Evolutionary conservation across 2,329 filamentous ascomycete genomes (phyloP).

Genomic region (Lasiodiplodia theobromae): DNA sequence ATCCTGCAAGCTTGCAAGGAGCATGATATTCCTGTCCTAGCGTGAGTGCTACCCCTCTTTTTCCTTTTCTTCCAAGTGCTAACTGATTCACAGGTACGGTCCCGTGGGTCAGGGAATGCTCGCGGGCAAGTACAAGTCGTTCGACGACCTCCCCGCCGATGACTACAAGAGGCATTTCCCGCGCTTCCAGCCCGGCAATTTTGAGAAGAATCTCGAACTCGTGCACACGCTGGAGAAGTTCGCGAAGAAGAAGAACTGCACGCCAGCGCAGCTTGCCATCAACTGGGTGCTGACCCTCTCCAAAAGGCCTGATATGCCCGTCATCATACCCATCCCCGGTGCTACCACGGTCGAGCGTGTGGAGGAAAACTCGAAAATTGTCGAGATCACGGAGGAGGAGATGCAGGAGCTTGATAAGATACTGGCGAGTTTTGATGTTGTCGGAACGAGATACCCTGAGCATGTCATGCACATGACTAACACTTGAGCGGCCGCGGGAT

Average conservation of each 20-base stretch:
- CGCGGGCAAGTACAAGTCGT: slow-evolving; percentile 51
- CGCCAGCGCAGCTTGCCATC: slow-evolving; percentile 70
- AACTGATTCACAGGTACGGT: slow-evolving; percentile 62
- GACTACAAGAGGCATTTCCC: slow-evolving; percentile 60
- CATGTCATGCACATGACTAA: slow-evolving; percentile 36
- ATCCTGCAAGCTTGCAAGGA: slow-evolving; percentile 65
- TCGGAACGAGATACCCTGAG: slow-evolving; percentile 57
- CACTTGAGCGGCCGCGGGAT: neutral
- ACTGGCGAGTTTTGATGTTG: slow-evolving; percentile 56
- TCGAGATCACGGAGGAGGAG: slow-evolving; percentile 60
- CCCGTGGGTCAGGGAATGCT: slow-evolving; percentile 52
- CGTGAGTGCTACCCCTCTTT: slow-evolving; percentile 61
- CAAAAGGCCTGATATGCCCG: slow-evolving; percentile 60
- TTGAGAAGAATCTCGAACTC: slow-evolving; percentile 71
- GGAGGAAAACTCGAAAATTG: slow-evolving; percentile 63
- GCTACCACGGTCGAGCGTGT: slow-evolving; percentile 64
- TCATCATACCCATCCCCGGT: slow-evolving; percentile 72
- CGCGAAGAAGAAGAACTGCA: slow-evolving; percentile 65
- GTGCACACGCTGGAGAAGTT: slow-evolving; percentile 65
- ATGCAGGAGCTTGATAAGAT: slow-evolving; percentile 59
- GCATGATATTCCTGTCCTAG: slow-evolving; percentile 70
- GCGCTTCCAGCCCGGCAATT: slow-evolving; percentile 69
- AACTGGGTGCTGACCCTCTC: slow-evolving; percentile 65
- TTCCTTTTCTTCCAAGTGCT: no score
- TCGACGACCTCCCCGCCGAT: slow-evolving; percentile 64